Evolutionary conservation across 1,284 basidiomycete genomes (phyloP).

Genomic region (Cerioporus squamosus): DNA sequence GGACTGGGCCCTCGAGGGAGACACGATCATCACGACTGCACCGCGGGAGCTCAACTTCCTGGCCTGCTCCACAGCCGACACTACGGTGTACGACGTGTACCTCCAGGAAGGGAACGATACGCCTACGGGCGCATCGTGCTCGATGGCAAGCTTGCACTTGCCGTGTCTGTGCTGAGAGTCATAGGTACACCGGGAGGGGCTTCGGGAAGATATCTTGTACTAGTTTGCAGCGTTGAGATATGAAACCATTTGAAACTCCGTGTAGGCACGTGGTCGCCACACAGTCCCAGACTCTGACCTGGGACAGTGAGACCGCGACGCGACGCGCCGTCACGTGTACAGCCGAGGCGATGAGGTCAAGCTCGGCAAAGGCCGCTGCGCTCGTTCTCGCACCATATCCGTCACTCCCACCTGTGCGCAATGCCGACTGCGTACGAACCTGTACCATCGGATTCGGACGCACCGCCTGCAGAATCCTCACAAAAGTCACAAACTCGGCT

Average conservation of each 20-base stretch:
- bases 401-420: conserved; percentile 7
- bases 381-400: conserved; percentile 9
- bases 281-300: no score
- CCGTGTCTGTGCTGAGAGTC: conserved; percentile 52
- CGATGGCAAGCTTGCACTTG: conserved; percentile 52
- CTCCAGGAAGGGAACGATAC: conserved; percentile 57
- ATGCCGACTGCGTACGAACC: conserved; percentile 33
- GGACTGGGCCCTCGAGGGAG: conserved; percentile 61
- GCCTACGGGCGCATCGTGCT: conserved; percentile 48
- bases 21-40: conserved; percentile 58
- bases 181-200: not conserved
- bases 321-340: conserved; percentile 17
- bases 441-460: conserved; percentile 29
- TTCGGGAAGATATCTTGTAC: not conserved
- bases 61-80: conserved; percentile 50
- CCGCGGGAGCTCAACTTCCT: conserved; percentile 60
- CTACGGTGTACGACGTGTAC: conserved; percentile 50
- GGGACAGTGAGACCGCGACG: conserved; percentile 14
- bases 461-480: conserved; percentile 11
- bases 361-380: conserved; percentile 17
- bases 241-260: not conserved
- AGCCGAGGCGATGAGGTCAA: conserved; percentile 18
- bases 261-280: not conserved
- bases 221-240: not conserved
- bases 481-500: conserved; percentile 17